Evolutionary conservation across 352 stramenopile genomes (phyloP).

Genomic region (Phytopythium boreale): DNA sequence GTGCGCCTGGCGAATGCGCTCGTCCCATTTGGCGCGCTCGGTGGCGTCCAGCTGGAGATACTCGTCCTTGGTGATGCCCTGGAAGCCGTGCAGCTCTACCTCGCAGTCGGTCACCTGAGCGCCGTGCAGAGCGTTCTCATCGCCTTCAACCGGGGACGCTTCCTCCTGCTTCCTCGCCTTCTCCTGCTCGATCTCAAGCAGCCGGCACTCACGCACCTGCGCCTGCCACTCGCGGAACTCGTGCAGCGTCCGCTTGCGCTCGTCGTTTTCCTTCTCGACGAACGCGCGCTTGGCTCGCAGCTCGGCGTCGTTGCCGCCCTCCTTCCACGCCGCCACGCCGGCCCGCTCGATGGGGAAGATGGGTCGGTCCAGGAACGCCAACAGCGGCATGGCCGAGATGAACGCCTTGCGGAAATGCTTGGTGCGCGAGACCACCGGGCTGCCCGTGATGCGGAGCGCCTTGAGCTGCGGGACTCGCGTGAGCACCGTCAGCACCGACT

Average conservation of each 20-base stretch:
- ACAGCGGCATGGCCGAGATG: conserved; percentile 73
- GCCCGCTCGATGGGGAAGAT: conserved; percentile 92
- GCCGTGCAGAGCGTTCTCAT: conserved; percentile 6
- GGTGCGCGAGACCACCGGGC: conserved; percentile 89
- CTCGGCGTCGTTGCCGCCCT: conserved; percentile 89
- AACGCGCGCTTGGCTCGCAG: conserved; percentile 62
- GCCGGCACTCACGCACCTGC: conserved; percentile 55
- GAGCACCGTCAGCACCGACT: conserved; percentile 75
- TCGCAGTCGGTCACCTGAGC: neutral
- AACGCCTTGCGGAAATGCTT: conserved; percentile 93
- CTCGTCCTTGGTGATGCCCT: conserved; percentile 62
- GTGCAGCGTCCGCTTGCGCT: conserved; percentile 56
- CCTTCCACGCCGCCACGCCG: conserved; percentile 81
- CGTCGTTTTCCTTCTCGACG: conserved; percentile 76
- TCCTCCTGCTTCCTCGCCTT: conserved; percentile 34
- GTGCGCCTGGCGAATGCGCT: conserved; percentile 51
- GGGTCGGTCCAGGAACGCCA: conserved; percentile 93
- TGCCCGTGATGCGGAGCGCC: conserved; percentile 81
- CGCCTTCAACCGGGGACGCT: conserved; percentile 13
- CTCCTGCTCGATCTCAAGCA: conserved; percentile 54
- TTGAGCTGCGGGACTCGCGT: conserved; percentile 76
- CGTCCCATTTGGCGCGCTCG: conserved; percentile 55
- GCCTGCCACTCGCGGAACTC: conserved; percentile 82
- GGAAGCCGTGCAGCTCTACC: conserved; percentile 50
- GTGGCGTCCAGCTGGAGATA: conserved; percentile 40